Conservation (phyloP, 148 eudicot species). For the Hydrangea macrophylla region DNA sequence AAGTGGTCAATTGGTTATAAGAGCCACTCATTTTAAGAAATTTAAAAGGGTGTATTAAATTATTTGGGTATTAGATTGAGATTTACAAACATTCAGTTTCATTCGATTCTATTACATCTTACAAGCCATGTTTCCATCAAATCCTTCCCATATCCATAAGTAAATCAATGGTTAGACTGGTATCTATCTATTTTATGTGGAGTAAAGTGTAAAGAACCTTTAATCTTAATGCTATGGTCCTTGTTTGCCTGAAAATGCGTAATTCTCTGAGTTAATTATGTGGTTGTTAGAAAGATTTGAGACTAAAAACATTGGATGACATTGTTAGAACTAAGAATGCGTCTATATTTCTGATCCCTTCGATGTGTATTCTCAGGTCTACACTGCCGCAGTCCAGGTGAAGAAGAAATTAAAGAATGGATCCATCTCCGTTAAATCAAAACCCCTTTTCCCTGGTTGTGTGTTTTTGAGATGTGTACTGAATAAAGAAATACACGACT, state of each 20-base stretch:
- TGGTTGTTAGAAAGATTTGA: not conserved
- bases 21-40: not conserved
- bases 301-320: not conserved
- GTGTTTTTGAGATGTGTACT: slow-evolving; percentile 74
- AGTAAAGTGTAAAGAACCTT: too few species aligned
- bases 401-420: slow-evolving; percentile 84
- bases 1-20: not conserved
- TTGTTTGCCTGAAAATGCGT: not conserved
- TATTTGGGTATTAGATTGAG: not conserved
- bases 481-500: slow-evolving; percentile 86
- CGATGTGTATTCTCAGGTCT: slow-evolving; percentile 57
- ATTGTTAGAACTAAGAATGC: not conserved
- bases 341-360: slow-evolving; percentile 11
- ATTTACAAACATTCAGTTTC: not conserved
- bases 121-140: not conserved
- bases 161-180: not conserved
- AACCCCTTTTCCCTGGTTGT: slow-evolving; percentile 73
- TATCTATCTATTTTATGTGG: not conserved
- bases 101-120: not conserved
- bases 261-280: not conserved
- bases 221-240: too few species aligned
- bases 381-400: slow-evolving; percentile 60
- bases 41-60: not conserved
- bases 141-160: not conserved
- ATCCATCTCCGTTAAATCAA: slow-evolving; percentile 63